Percentiles rank a stretch among this genome's conserved stretches.
phyloP scores from a whole-genome alignment of 495 filamentous ascomycete genomes.

The Podospora anserina region DNA sequence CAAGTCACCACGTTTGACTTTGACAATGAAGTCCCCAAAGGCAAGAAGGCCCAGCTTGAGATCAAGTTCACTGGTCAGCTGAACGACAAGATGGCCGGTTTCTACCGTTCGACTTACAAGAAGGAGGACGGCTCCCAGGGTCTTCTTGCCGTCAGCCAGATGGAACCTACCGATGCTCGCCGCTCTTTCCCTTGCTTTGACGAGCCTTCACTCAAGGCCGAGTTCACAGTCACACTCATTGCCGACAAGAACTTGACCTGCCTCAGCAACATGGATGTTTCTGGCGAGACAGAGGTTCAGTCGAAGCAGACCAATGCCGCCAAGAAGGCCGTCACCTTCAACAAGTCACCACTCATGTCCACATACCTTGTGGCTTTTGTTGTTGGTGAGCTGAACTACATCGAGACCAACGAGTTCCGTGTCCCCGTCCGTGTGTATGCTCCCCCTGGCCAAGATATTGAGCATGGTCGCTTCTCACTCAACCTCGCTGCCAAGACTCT shows the following conservation, averaged over 20 bases:
- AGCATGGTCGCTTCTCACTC: conserved; percentile 67
- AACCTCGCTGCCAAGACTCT: conserved; percentile 65
- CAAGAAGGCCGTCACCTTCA: conserved; percentile 72
- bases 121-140: conserved; percentile 58
- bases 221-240: conserved; percentile 69
- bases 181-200: conserved; percentile 77
- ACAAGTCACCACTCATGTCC: conserved; percentile 71
- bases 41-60: conserved; percentile 60
- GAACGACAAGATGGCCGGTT: conserved; percentile 80
- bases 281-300: conserved; percentile 57
- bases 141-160: conserved; percentile 73
- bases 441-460: conserved; percentile 59
- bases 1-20: conserved; percentile 66
- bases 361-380: conserved; percentile 76
- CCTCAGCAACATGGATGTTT: conserved; percentile 78
- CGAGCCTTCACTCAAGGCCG: conserved; percentile 71
- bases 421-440: conserved; percentile 70
- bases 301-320: conserved; percentile 51
- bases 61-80: conserved; percentile 65
- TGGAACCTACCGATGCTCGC: conserved; percentile 76
- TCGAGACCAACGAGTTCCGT: conserved; percentile 71
- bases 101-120: conserved; percentile 76
- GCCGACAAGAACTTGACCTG: conserved; percentile 71
- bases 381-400: conserved; percentile 70
- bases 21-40: conserved; percentile 55